Evolutionary conservation across 441 rosid species (phyloP), one percentile per base, ranked within the genome.

Genomic region (Erodium texanum): DNA sequence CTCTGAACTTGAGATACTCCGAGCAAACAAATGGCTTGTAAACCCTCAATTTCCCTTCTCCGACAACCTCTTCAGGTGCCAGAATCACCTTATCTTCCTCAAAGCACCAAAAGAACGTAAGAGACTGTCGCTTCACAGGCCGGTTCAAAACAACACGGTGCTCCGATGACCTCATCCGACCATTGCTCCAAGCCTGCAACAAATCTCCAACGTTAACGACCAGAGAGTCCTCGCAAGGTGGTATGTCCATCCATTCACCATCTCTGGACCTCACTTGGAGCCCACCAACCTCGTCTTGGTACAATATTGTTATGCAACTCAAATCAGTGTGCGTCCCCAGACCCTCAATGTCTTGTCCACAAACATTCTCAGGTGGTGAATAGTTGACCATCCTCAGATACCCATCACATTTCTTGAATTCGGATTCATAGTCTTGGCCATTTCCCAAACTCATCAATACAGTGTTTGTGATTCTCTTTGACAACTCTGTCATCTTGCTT

Each of bases 101-200:
- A 65, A 88, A 88, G 66, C 88, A 80, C 82, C 85, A 85, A 50
- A 88, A 86, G 81, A 86, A 86, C 19, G 87, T 85, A 15, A 88
- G 73, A 9, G 90, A 86, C 10, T 74, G 80, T 48, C 88, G 82
- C 70, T 82, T 84, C 27, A 64, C 78, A 1, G 52, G 62, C 41
- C 71, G 80, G 61, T 66, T 82, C 71, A 87, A 65, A 58, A 89
- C 76, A 68, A 89, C 93, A 14, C 88, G 73, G 74, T 88, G 93
- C 72, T 88, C 88, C 2, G 86, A 85, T 41, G 92, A 87, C 70
- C 89, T 81, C 70, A 90, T 66, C 75, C 69, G 68, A 14, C 83
- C 92, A 19, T 86, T 88, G 81, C 87, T 88, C 92, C 96, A 88
- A 16, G 92, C 90, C 73, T 87, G 88, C 90, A 90, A 73, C 72